Conservation (phyloP, 805 yeast genomes). For the Spathaspora hagerdaliae region DNA sequence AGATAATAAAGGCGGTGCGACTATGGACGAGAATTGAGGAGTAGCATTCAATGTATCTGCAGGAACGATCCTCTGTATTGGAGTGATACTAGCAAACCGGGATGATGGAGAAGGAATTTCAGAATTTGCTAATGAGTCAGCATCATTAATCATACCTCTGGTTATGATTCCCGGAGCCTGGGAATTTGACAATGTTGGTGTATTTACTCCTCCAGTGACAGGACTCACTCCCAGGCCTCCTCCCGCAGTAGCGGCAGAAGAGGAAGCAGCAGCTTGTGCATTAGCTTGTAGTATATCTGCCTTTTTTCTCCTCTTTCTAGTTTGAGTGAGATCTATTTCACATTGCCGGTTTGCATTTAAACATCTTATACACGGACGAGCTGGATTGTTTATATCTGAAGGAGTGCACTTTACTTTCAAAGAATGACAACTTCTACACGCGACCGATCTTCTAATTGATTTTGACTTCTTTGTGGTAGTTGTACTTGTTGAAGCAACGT, state of each 20-base stretch:
- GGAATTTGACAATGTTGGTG: not conserved
- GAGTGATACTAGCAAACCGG: not conserved
- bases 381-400: conserved; percentile 50
- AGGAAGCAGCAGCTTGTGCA: conserved; percentile 23
- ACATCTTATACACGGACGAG: conserved; percentile 74
- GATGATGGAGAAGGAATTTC: conserved; percentile 3
- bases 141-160: not conserved
- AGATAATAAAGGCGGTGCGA: not conserved
- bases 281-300: conserved; percentile 18
- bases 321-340: conserved; percentile 59
- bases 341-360: conserved; percentile 59
- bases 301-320: conserved; percentile 46
- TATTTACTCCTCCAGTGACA: not conserved
- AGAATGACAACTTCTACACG: conserved; percentile 74
- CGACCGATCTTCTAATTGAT: conserved; percentile 43
- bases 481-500: not conserved
- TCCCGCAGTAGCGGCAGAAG: conserved; percentile 27
- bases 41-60: not conserved
- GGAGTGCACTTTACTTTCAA: conserved; percentile 85
- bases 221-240: not conserved
- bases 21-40: not conserved
- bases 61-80: not conserved
- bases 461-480: conserved; percentile 2
- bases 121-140: conserved; percentile 14
- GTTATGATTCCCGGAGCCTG: not conserved